Conservation (phyloP, 1,284 basidiomycete genomes). For the Ceratobasidium sp. region DNA sequence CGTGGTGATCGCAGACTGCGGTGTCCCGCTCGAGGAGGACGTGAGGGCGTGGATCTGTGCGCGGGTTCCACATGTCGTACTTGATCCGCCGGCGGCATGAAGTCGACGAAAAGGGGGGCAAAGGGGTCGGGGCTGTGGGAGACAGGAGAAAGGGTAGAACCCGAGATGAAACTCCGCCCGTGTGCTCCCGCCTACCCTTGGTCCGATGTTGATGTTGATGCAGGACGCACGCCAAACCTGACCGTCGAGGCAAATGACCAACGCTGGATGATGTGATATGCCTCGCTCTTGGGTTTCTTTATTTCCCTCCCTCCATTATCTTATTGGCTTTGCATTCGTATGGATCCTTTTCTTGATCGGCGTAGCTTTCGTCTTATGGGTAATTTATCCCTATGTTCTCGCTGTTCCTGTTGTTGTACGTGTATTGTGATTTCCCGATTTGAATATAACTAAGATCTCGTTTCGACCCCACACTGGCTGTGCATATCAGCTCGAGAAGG, state of each 20-base stretch:
- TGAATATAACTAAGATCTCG: slow-evolving; percentile 17
- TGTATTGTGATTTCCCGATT: background rate
- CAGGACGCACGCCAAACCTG: background rate
- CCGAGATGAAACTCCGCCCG: slow-evolving; percentile 8
- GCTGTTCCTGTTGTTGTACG: slow-evolving; percentile 5
- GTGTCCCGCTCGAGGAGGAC: slow-evolving; percentile 40
- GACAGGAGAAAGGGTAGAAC: background rate
- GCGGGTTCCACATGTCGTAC: slow-evolving; percentile 41
- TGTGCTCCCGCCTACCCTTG: background rate
- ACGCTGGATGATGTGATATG: slow-evolving; percentile 4
- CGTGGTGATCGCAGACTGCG: slow-evolving; percentile 41
- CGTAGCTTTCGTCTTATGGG: slow-evolving; percentile 18
- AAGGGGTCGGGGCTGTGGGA: slow-evolving; percentile 1
- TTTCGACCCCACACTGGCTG: background rate
- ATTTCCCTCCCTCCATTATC: background rate
- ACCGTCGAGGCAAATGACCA: slow-evolving; percentile 6
- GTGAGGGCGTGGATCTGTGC: slow-evolving; percentile 41
- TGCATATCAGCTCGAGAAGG: slow-evolving; percentile 13
- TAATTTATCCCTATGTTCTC: slow-evolving; percentile 22
- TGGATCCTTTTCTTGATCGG: no score
- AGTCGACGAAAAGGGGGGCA: background rate
- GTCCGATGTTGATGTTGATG: background rate
- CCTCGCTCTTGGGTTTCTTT: slow-evolving; percentile 18
- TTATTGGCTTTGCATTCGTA: no score
- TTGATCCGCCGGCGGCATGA: slow-evolving; percentile 35